A percentile compares a stretch with the other conserved stretches of the same genome.
Conservation (phyloP, 495 filamentous ascomycete species). For the Penicillium egyptiacum region DNA sequence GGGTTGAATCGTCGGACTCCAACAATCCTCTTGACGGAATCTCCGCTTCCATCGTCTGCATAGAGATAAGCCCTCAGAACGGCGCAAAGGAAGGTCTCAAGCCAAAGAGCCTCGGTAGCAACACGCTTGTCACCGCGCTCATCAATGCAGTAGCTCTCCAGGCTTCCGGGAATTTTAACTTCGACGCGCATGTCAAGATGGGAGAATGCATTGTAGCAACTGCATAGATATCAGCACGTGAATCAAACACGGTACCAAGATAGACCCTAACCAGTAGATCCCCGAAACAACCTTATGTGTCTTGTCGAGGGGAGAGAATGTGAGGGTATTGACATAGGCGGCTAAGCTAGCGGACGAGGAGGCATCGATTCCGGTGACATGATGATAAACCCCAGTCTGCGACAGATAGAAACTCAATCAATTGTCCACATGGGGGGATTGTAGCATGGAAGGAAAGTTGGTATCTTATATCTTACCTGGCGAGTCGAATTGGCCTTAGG, state of each 20-base stretch:
- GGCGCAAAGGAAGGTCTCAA: constrained; percentile 94
- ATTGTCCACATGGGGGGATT: constrained; percentile 2
- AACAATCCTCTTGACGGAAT: constrained; percentile 88
- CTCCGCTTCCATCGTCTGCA: constrained; percentile 89
- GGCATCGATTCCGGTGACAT: constrained; percentile 96
- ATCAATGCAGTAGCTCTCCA: constrained; percentile 95
- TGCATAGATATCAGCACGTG: constrained; percentile 37
- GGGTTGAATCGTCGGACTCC: constrained; percentile 95
- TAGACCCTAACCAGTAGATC: constrained; percentile 75
- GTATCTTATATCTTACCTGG: constrained; percentile 40
- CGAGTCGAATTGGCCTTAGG: constrained; percentile 55
- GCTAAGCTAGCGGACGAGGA: constrained; percentile 96
- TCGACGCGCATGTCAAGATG: constrained; percentile 97
- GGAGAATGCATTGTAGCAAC: constrained; percentile 99
- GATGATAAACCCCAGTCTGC: constrained; percentile 91
- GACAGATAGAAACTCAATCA: constrained; percentile 7
- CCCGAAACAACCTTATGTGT: constrained; percentile 89
- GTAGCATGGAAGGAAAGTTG: not conserved
- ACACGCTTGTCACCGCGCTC: constrained; percentile 91
- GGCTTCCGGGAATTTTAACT: constrained; percentile 90
- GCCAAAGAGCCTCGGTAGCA: constrained; percentile 89
- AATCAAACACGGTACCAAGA: constrained; percentile 15
- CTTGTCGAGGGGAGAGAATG: constrained; percentile 82
- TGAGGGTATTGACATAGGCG: constrained; percentile 97
- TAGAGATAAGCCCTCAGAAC: constrained; percentile 93